phyloP scores from a whole-genome alignment of 768 basidiomycete species.

The Mycena amicta region DNA sequence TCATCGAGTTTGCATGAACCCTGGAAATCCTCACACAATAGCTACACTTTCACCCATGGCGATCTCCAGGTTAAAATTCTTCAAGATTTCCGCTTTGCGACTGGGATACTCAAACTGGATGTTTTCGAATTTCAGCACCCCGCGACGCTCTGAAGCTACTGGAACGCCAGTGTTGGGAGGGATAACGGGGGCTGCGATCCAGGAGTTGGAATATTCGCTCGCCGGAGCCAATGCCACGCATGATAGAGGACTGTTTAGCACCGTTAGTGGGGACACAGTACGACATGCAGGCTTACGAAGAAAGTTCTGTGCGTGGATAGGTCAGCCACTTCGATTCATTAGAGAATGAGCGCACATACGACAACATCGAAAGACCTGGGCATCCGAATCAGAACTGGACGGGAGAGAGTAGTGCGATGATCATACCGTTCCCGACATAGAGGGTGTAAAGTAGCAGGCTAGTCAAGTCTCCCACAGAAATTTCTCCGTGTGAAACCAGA shows the following conservation, averaged over 20 bases:
- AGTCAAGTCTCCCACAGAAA: conserved; percentile 91
- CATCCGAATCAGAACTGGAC: neutral
- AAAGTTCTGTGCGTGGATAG: conserved; percentile 41
- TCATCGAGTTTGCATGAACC: neutral
- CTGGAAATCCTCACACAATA: conserved; percentile 70
- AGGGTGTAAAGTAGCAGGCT: conserved; percentile 89
- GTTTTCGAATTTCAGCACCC: conserved; percentile 77
- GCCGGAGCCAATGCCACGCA: conserved; percentile 95
- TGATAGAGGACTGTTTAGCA: conserved; percentile 76
- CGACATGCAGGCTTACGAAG: conserved; percentile 51
- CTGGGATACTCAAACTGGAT: conserved; percentile 91
- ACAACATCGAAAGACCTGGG: conserved; percentile 56
- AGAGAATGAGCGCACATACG: conserved; percentile 45
- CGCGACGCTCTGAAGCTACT: conserved; percentile 59
- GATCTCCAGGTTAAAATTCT: conserved; percentile 81
- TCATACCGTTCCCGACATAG: conserved; percentile 80
- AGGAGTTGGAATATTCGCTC: conserved; percentile 92
- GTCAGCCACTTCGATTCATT: conserved; percentile 5
- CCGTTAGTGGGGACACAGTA: too few relatives aligned
- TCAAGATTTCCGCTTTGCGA: conserved; percentile 77
- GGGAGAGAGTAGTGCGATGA: neutral
- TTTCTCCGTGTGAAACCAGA: conserved; percentile 83
- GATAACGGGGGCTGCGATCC: conserved; percentile 77
- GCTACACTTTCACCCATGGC: conserved; percentile 86
- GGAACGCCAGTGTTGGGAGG: conserved; percentile 61